phyloP scores from a whole-genome alignment of 202 grass and related monocot genomes.

The Digitaria exilis region DNA sequence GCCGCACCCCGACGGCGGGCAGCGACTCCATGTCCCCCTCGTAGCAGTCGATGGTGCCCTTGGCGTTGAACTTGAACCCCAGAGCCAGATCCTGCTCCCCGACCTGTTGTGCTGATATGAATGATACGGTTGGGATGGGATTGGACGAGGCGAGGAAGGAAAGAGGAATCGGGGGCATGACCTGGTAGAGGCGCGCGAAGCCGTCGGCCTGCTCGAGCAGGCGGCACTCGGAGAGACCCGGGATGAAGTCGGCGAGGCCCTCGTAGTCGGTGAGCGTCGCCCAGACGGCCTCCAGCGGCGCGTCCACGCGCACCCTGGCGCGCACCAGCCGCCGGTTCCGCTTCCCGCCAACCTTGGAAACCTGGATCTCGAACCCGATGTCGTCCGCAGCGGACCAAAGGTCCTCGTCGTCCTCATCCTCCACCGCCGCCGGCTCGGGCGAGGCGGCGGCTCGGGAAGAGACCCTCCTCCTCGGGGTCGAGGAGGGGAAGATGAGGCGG shows the following conservation, averaged over 20 bases:
- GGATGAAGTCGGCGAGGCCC: slow-evolving; percentile 75
- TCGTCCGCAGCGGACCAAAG: not conserved
- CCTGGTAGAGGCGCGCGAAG: slow-evolving; percentile 67
- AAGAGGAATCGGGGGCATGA: not conserved
- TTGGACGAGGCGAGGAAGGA: no score
- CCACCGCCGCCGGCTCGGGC: not conserved
- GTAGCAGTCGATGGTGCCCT: slow-evolving; percentile 74
- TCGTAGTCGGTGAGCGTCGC: slow-evolving; percentile 80
- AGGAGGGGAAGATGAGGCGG: no score
- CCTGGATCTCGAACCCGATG: slow-evolving; percentile 58
- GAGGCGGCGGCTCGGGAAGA: not conserved
- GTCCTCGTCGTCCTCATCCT: not conserved
- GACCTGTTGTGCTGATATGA: no score
- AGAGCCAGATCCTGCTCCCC: slow-evolving; percentile 77
- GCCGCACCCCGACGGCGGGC: not conserved
- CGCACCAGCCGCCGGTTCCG: slow-evolving; percentile 55
- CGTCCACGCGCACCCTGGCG: slow-evolving; percentile 51
- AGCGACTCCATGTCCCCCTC: slow-evolving; percentile 63
- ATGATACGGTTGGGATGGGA: no score
- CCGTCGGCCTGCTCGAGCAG: slow-evolving; percentile 40
- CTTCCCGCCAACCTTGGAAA: slow-evolving; percentile 45
- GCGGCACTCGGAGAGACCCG: slow-evolving; percentile 65
- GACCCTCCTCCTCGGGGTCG: not conserved
- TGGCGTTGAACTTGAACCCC: slow-evolving; percentile 79
- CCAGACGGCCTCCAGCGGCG: slow-evolving; percentile 74